phyloP scores from a whole-genome alignment of 1,284 basidiomycete genomes.

The Puccinia coronata region DNA sequence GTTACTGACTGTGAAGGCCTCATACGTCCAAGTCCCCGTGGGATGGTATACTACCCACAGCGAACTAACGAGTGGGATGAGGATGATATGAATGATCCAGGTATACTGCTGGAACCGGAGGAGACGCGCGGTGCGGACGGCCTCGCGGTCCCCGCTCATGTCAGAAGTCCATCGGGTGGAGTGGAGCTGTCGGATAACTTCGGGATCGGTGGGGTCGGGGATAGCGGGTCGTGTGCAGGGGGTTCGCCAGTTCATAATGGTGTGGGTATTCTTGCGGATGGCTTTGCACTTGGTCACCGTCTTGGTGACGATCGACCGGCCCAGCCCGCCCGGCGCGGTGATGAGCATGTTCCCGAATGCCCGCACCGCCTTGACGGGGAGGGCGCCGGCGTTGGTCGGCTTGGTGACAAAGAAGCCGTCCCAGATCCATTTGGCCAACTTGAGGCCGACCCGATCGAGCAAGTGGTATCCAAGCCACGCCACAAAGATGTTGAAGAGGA shows the following conservation, averaged over 20 bases:
- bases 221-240: slow-evolving; percentile 55
- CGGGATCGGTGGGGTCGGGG: slow-evolving; percentile 57
- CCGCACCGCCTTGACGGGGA: slow-evolving; percentile 55
- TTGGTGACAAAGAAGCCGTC: slow-evolving; percentile 59
- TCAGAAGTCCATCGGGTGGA: slow-evolving; percentile 60
- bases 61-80: slow-evolving; percentile 58
- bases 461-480: slow-evolving; percentile 60
- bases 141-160: slow-evolving; percentile 58
- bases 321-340: slow-evolving; percentile 53
- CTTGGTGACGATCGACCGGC: slow-evolving; percentile 50
- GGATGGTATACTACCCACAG: slow-evolving; percentile 60
- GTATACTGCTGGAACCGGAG: slow-evolving; percentile 57
- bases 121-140: slow-evolving; percentile 58
- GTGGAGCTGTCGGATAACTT: slow-evolving; percentile 58
- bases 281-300: slow-evolving; percentile 47
- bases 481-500: slow-evolving; percentile 59
- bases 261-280: slow-evolving; percentile 52
- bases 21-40: slow-evolving; percentile 52
- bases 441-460: slow-evolving; percentile 57
- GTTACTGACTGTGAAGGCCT: slow-evolving; percentile 36
- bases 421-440: slow-evolving; percentile 60
- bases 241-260: slow-evolving; percentile 57
- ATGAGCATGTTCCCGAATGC: slow-evolving; percentile 53
- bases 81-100: slow-evolving; percentile 57
- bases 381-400: slow-evolving; percentile 56